phyloP scores from a whole-genome alignment of 2,329 filamentous ascomycete species.

The Acarospora socialis region DNA sequence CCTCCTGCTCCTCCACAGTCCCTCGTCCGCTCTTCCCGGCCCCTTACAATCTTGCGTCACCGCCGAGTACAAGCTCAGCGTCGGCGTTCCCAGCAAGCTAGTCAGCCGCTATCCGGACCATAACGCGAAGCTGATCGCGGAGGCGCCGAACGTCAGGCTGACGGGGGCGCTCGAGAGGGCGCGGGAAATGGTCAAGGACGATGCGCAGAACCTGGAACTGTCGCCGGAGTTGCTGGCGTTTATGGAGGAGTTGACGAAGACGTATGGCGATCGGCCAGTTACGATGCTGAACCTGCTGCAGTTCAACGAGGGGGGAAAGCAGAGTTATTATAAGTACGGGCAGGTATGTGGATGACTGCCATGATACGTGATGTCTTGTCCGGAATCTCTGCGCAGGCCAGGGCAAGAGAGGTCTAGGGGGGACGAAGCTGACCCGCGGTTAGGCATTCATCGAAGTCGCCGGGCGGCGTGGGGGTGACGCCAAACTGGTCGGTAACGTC shows the following conservation, averaged over 20 bases:
- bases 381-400: no score
- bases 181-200: constrained; percentile 5
- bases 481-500: constrained; percentile 49
- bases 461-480: constrained; percentile 38
- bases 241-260: constrained; percentile 25
- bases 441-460: constrained; percentile 32
- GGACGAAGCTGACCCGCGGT: no score
- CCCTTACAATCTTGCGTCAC: constrained; percentile 13
- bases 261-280: constrained; percentile 31
- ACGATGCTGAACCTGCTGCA: constrained; percentile 51
- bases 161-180: no score
- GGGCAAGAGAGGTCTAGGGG: no score
- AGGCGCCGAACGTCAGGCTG: no score
- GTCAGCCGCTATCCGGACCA: constrained; percentile 18
- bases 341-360: constrained; percentile 34
- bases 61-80: constrained; percentile 21
- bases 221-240: constrained; percentile 36
- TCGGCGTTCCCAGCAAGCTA: constrained; percentile 25
- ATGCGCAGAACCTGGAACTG: constrained; percentile 39
- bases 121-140: constrained; percentile 15
- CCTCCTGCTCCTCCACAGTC: constrained; percentile 22
- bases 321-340: constrained; percentile 44
- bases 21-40: constrained; percentile 14
- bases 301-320: constrained; percentile 39
- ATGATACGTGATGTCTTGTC: no score